Percentiles rank a stretch among this genome's conserved stretches.
Conservation (phyloP, 805 yeast genomes). For the Kuraishia piskuri region DNA sequence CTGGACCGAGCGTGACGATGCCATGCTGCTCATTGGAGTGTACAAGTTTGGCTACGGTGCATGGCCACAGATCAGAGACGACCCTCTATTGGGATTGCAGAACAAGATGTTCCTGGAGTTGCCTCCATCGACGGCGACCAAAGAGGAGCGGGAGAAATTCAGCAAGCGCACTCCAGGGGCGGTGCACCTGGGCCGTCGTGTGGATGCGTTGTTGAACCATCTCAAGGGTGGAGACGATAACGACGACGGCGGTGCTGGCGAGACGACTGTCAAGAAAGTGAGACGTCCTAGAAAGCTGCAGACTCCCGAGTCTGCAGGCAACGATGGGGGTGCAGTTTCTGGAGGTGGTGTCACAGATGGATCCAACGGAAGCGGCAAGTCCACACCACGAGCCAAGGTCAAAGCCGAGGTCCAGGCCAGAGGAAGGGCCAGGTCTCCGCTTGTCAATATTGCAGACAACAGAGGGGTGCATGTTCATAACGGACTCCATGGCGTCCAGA, state of each 20-base stretch:
- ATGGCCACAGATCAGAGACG: constrained; percentile 92
- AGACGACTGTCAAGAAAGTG: constrained; percentile 10
- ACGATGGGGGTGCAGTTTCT: too few species aligned
- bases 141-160: constrained; percentile 26
- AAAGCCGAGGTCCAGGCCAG: neutral
- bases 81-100: constrained; percentile 80
- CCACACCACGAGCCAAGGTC: constrained; percentile 1
- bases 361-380: constrained; percentile 2
- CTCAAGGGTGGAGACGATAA: constrained; percentile 38
- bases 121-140: constrained; percentile 17
- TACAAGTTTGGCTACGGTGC: constrained; percentile 93
- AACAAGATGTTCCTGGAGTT: constrained; percentile 69
- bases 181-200: constrained; percentile 85
- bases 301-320: constrained; percentile 3
- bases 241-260: constrained; percentile 10
- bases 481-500: neutral
- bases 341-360: neutral
- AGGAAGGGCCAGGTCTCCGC: neutral
- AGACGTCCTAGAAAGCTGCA: constrained; percentile 9
- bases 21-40: constrained; percentile 79
- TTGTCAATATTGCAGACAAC: neutral
- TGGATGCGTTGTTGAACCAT: constrained; percentile 74
- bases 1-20: constrained; percentile 81
- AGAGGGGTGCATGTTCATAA: neutral
- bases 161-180: constrained; percentile 78